A percentile compares a stretch with the other conserved stretches of the same genome.
phyloP scores from a whole-genome alignment of 2,329 filamentous ascomycete species.

The Talaromyces sp. region DNA sequence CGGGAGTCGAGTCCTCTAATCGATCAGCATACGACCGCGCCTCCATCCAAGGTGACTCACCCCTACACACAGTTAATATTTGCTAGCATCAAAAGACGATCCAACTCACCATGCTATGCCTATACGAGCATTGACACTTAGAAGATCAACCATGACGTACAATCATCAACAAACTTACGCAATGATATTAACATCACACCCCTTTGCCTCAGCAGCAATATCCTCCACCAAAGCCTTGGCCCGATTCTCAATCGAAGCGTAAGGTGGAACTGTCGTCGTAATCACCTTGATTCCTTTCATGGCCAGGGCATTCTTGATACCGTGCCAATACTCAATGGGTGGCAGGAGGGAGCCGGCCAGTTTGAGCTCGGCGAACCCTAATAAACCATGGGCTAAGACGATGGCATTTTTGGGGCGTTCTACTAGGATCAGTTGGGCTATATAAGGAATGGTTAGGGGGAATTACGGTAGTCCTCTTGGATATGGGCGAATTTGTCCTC shows the following conservation, averaged over 20 bases:
- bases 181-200: constrained; percentile 62
- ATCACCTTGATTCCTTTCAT: constrained; percentile 59
- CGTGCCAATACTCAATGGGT: constrained; percentile 62
- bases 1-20: constrained; percentile 59
- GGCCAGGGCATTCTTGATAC: constrained; percentile 57
- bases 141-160: not conserved
- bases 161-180: constrained; percentile 47
- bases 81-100: not conserved
- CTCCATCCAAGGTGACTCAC: constrained; percentile 24
- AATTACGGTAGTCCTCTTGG: constrained; percentile 54
- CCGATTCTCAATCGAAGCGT: constrained; percentile 57
- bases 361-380: constrained; percentile 62
- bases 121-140: constrained; percentile 18
- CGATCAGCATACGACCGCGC: constrained; percentile 6
- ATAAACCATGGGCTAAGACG: constrained; percentile 61
- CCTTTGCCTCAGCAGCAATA: constrained; percentile 52
- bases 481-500: constrained; percentile 61
- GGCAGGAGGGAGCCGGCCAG: constrained; percentile 54
- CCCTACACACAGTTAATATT: constrained; percentile 26
- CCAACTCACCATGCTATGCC: constrained; percentile 48
- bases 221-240: constrained; percentile 52
- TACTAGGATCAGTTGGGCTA: constrained; percentile 19
- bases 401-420: constrained; percentile 54
- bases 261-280: constrained; percentile 57
- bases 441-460: not conserved